These are phyloP conservation scores for Fusarium sp. DNA, from an alignment of 2,329 filamentous ascomycete species.

Conservation along the genomic window DNA sequence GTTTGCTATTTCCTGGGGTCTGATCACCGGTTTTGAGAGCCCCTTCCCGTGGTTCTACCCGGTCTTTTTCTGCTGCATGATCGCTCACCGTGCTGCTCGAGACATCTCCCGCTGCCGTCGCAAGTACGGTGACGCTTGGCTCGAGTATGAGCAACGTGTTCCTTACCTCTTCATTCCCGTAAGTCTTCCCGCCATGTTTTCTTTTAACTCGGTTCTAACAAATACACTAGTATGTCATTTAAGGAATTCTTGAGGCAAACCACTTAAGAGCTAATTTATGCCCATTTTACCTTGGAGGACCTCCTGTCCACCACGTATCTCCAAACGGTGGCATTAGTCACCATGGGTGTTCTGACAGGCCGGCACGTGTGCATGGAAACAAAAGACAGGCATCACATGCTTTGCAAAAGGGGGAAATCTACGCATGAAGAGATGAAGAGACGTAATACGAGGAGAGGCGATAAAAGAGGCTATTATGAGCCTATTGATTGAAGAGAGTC, in stretches of 20 bases:
- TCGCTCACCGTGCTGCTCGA: slow-evolving; percentile 80
- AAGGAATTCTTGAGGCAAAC: slow-evolving; percentile 30
- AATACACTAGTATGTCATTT: slow-evolving; percentile 58
- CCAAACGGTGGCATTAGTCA: background rate
- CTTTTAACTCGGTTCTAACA: slow-evolving; percentile 26
- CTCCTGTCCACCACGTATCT: slow-evolving; percentile 9
- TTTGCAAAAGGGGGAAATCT: slow-evolving; percentile 10
- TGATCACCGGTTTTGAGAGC: slow-evolving; percentile 68
- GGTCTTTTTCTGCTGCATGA: slow-evolving; percentile 85
- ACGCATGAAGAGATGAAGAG: slow-evolving; percentile 31
- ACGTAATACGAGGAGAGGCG: slow-evolving; percentile 21
- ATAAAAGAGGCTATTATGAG: background rate
- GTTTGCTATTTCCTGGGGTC: slow-evolving; percentile 65
- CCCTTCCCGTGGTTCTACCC: slow-evolving; percentile 95
- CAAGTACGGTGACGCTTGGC: slow-evolving; percentile 87
- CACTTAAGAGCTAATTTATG: background rate
- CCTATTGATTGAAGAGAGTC: slow-evolving; percentile 1
- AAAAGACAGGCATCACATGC: slow-evolving; percentile 1
- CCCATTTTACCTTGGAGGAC: background rate
- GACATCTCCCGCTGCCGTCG: slow-evolving; percentile 82
- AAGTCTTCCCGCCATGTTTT: slow-evolving; percentile 12
- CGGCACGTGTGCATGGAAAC: background rate
- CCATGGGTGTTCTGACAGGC: slow-evolving; percentile 2
- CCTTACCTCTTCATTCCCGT: slow-evolving; percentile 88
- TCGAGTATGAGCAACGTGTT: slow-evolving; percentile 81